Percentiles rank a stretch among this genome's conserved stretches.
Evolutionary conservation across 2,329 filamentous ascomycete genomes (phyloP).

Genomic region (Aspergillus hortae): DNA sequence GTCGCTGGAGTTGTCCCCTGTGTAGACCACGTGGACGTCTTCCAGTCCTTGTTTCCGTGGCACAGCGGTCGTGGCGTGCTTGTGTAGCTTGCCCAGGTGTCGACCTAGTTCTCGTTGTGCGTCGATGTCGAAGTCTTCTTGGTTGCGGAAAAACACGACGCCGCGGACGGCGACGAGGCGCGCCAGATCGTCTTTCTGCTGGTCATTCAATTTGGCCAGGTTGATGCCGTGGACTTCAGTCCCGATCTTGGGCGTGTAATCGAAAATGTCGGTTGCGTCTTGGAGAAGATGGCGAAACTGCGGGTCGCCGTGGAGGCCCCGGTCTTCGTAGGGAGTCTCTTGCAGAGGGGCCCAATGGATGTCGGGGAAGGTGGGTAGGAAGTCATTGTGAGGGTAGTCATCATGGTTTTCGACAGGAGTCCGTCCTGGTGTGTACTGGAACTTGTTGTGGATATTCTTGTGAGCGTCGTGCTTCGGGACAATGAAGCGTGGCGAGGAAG

Average conservation of each 20-base stretch:
- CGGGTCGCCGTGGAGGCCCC: conserved; percentile 52
- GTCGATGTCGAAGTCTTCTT: conserved; percentile 54
- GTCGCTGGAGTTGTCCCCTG: conserved; percentile 51
- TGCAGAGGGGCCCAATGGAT: conserved; percentile 50
- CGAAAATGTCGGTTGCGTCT: conserved; percentile 53
- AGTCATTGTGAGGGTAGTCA: conserved; percentile 51
- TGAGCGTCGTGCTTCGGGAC: conserved; percentile 17
- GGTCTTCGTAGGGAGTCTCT: conserved; percentile 51
- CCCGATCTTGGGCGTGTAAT: conserved; percentile 56
- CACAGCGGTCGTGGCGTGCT: conserved; percentile 54
- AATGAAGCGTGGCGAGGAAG: conserved; percentile 10
- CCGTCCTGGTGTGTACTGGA: conserved; percentile 49
- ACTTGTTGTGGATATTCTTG: conserved; percentile 29
- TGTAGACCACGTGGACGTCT: conserved; percentile 56
- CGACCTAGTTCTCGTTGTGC: conserved; percentile 50
- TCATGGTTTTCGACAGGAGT: conserved; percentile 44
- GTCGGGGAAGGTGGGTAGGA: conserved; percentile 52
- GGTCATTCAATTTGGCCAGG: conserved; percentile 48
- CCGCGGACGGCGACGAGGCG: conserved; percentile 52
- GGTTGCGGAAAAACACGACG: conserved; percentile 57
- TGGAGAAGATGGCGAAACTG: conserved; percentile 52
- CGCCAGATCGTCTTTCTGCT: conserved; percentile 54
- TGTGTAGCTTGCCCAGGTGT: conserved; percentile 54
- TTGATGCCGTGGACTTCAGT: conserved; percentile 53
- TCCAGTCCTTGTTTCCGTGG: conserved; percentile 49